Percentiles rank a stretch among this genome's conserved stretches.
Conservation (phyloP, 208 protist species). For the Leishmania martiniquensis region DNA sequence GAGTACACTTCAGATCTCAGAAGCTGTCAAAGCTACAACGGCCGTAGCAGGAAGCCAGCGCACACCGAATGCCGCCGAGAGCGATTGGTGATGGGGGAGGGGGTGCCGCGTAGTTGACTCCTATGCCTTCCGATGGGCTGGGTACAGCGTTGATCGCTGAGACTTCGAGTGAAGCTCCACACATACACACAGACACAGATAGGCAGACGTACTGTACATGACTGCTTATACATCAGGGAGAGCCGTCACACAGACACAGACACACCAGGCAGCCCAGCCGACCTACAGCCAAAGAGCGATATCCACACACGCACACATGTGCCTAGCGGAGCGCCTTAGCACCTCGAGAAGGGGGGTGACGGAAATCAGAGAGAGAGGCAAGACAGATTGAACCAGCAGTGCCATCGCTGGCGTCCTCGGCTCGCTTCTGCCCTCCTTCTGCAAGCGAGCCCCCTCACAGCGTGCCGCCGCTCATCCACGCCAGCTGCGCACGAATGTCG, state of each 20-base stretch:
- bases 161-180: not conserved
- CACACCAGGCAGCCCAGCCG: too few species aligned
- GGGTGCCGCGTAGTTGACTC: not conserved
- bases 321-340: not conserved
- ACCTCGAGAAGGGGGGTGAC: not conserved
- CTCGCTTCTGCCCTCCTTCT: not conserved
- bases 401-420: not conserved
- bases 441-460: constrained; percentile 39
- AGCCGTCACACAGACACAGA: not conserved
- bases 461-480: constrained; percentile 86
- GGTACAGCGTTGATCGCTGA: too few species aligned
- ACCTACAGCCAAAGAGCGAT: too few species aligned
- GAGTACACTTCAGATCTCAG: not conserved
- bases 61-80: not conserved
- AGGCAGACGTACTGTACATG: not conserved
- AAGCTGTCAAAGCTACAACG: not conserved
- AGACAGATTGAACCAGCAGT: not conserved
- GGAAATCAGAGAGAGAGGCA: not conserved
- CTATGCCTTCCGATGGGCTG: too few species aligned
- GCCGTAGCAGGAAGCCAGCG: not conserved
- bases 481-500: constrained; percentile 79
- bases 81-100: not conserved
- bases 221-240: not conserved
- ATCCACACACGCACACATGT: not conserved
- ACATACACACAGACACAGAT: not conserved